Base-by-base conservation (phyloP, 2,329 filamentous ascomycete genomes). In the Apiospora pterosperma region DNA sequence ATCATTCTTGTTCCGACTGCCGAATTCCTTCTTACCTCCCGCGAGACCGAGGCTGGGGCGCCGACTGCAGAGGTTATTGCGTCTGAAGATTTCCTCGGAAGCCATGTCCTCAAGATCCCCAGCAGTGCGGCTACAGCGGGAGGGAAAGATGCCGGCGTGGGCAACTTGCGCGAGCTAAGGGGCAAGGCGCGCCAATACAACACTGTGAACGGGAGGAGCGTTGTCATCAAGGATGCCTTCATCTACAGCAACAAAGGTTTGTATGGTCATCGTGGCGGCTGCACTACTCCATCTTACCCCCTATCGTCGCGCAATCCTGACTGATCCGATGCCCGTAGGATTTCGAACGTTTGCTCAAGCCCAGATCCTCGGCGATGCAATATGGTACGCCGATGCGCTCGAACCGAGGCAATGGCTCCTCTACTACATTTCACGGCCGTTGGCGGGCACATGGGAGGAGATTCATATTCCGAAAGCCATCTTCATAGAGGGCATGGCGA, bases 231-330 rank as follows among this genome's bases (percentile, higher is more conserved):
- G 78, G 96, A 99, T 78, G 88, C 90, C 31, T 91, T 91, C 71
- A 86, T 98, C 44, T 99, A 96, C 79, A 97, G 91, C 76, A 98
- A 98, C 75, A 99, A 99, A 84, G 96, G 94, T 93, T 78, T 61
- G 80, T 55, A 55, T 55, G 28, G 28, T n/a, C 25, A 16, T 11
- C n/a, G 25, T 34, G 48, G 48, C 48, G 4, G 28, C 48, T n/a
- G 16, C 8, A 10, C 48, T 34, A n/a, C 19, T 11, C 48, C 16
- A 21, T 10, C 25, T 16, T 34, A n/a, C 25, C 48, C 16, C 28
- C 25, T 12, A 19, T 34, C 28, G 28, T 19, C 48, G 48, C 48
- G 25, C 19, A n/a, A 21, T 10, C 48, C 28, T 55, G 48, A 55
- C 48, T 55, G 28, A 55, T 34, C 16, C 8, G 7, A 55, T 34